Base-by-base conservation (phyloP, 768 basidiomycete species). In the Pulveroboletus frians region DNA sequence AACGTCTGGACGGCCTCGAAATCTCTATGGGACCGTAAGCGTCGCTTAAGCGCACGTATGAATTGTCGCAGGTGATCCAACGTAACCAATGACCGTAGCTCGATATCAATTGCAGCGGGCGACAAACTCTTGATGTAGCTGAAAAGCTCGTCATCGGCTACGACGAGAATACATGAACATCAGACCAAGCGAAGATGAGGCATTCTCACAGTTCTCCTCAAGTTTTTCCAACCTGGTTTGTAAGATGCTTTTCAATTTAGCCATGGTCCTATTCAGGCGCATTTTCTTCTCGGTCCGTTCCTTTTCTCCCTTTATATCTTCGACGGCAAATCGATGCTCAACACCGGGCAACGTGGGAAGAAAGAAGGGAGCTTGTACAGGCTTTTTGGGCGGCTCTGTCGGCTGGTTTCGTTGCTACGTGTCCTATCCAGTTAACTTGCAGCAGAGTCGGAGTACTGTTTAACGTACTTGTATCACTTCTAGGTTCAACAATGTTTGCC, bases 341-440 rank as follows among this genome's bases (percentile, higher is more conserved):
- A 92, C 79, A 10, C 93, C 95, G 4, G 88, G 85, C 10, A 97
- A 69, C 1, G 93, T 92, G 18, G 95, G 96, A 14, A 99, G 73
- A 76, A 98, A 99, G 75, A 99, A 99, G 0, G 96, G 96, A 1
- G 93, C 95, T 51, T 91, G 80, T 69, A 97, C 95, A 11, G 92
- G 91, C 21, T 85, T 88, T 68, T 98, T 97, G 7, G 93, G 92
- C 0, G 93, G 81, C 54, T 96, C 94, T 68, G 88, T 92, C 11
- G 96, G 93, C 73, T 94, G 96, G 66, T 98, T 98, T 47, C 96
- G 84, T 78, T 88, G 86, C 87, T 95, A 41, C 43, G 14, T 36
- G 37, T 20, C 29, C 40, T 27, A 8, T 32, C 30, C 30, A 39
- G 21, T 36, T 10, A 43, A 35, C 32, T 37, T 15, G 3, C 11